These are phyloP conservation scores for Nigrospora osmanthi DNA, from an alignment of 2,329 filamentous ascomycete species.

Conservation along the genomic window DNA sequence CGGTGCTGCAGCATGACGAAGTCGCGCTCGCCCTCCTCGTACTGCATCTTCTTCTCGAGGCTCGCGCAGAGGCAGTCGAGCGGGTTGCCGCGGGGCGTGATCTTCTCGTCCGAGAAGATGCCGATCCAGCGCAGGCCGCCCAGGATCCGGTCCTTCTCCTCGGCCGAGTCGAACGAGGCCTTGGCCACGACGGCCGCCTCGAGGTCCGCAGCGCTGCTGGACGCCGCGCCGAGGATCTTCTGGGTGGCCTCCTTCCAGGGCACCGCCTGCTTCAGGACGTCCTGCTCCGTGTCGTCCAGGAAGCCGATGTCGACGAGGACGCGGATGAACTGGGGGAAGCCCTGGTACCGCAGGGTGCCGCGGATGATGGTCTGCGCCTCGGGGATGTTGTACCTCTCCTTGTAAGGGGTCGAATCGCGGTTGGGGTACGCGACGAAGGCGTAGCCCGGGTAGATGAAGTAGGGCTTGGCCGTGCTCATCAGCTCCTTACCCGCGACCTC, in stretches of 20 bases:
- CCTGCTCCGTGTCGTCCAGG: slow-evolving; percentile 62
- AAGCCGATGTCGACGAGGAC: slow-evolving; percentile 86
- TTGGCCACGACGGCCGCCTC: slow-evolving; percentile 66
- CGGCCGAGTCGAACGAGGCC: slow-evolving; percentile 60
- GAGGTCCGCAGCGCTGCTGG: slow-evolving; percentile 61
- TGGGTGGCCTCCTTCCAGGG: slow-evolving; percentile 81
- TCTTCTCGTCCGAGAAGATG: slow-evolving; percentile 55
- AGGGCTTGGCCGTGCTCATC: slow-evolving; percentile 83
- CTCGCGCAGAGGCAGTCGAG: slow-evolving; percentile 87
- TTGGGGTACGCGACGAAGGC: slow-evolving; percentile 91
- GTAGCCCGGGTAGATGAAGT: slow-evolving; percentile 83
- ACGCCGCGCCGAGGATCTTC: slow-evolving; percentile 64
- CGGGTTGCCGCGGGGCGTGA: slow-evolving; percentile 59
- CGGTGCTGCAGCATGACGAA: slow-evolving; percentile 74
- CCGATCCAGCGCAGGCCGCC: slow-evolving; percentile 60
- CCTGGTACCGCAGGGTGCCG: slow-evolving; percentile 77
- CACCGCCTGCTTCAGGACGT: slow-evolving; percentile 58
- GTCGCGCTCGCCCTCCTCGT: slow-evolving; percentile 74
- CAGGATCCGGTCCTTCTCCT: slow-evolving; percentile 63
- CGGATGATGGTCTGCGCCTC: slow-evolving; percentile 84
- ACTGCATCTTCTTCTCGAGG: slow-evolving; percentile 89
- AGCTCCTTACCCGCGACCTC: slow-evolving; percentile 57
- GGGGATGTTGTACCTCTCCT: slow-evolving; percentile 83
- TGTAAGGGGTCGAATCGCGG: slow-evolving; percentile 81
- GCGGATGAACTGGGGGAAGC: slow-evolving; percentile 87